Evolutionary conservation across 805 yeast genomes (phyloP), one percentile per base, ranked within the genome.

Genomic region (Metahyphopichia silvanorum): DNA sequence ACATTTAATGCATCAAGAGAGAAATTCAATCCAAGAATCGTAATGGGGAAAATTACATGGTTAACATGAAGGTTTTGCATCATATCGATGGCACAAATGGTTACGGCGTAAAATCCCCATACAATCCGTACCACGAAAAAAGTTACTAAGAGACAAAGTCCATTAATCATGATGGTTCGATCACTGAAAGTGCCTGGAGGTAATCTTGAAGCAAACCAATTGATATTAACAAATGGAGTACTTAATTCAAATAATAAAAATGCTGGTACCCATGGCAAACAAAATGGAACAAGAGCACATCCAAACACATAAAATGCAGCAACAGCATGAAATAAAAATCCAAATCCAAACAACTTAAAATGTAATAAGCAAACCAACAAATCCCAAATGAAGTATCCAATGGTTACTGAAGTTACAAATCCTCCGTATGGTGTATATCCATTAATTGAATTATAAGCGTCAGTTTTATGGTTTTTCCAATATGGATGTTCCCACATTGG

Each of bases 331-430:
- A 86, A 62, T 35, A 86, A 61, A 58, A 86, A 93, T 27, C 89
- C 87, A 11, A 76, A 32, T 1, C 98, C 98, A 58, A 86, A 93
- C 42, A 85, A 55, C 31, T 71, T 62, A 54, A 65, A 77, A 62
- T 84, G 70, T 32, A 59, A 60, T 6, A 79, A 5, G 53, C 97
- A 89, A 34, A 88, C 80, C 37, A 63, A 58, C 22, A 82, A 40
- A 58, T 93, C 98, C 98, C 98, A 93, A 15, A 86, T 44, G 54
- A 93, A 93, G 63, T 93, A 93, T 2, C 98, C 98, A 7, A 71
- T 53, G 7, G 94, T 80, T 35, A 82, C 50, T 1, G 96, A 70
- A 10, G 81, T 64, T 5, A 84, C 84, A 48, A 89, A 69, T 0
- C 86, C 87, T 1, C 80, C 79, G 51, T 77, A 84, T n/a, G 86